A percentile compares a stretch with the other conserved stretches of the same genome.
These are phyloP conservation scores for Delitschia confertaspora DNA, from an alignment of 495 filamentous ascomycete species.

Conservation along the genomic window DNA sequence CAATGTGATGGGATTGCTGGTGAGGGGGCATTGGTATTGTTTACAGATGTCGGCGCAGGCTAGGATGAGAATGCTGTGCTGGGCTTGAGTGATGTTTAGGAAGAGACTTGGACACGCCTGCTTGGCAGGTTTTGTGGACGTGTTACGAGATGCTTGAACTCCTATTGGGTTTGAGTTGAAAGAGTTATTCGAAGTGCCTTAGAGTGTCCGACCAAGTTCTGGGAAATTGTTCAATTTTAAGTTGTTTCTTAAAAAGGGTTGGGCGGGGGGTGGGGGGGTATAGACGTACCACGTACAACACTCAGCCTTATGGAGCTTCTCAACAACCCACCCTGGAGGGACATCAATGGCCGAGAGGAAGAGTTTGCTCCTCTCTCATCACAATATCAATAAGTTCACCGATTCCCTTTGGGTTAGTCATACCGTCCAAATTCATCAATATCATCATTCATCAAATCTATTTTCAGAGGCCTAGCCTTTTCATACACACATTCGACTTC, in stretches of 20 bases:
- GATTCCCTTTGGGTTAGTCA: constrained; percentile 25
- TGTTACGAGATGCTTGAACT: constrained; percentile 11
- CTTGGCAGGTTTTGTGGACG: constrained; percentile 25
- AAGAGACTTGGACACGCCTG: constrained; percentile 53
- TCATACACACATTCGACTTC: constrained; percentile 25
- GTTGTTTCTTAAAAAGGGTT: background rate
- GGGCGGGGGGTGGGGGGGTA: background rate
- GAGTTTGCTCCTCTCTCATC: constrained; percentile 26
- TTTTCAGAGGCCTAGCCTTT: constrained; percentile 12
- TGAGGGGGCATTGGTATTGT: constrained; percentile 48
- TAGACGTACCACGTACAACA: constrained; percentile 14
- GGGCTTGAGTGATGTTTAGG: too few species aligned
- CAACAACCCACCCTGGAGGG: constrained; percentile 18
- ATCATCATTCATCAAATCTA: background rate
- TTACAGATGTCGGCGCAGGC: constrained; percentile 65
- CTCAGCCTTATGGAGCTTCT: constrained; percentile 24
- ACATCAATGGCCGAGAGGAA: constrained; percentile 29
- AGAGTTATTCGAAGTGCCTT: constrained; percentile 9
- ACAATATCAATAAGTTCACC: constrained; percentile 24
- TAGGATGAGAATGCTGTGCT: constrained; percentile 57
- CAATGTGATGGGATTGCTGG: constrained; percentile 51
- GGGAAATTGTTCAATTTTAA: background rate
- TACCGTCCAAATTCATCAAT: constrained; percentile 1
- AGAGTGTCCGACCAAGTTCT: constrained; percentile 27
- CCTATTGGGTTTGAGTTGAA: too few species aligned